These are phyloP conservation scores for Mycena rosella DNA, from an alignment of 768 basidiomycete species.

Conservation along the genomic window DNA sequence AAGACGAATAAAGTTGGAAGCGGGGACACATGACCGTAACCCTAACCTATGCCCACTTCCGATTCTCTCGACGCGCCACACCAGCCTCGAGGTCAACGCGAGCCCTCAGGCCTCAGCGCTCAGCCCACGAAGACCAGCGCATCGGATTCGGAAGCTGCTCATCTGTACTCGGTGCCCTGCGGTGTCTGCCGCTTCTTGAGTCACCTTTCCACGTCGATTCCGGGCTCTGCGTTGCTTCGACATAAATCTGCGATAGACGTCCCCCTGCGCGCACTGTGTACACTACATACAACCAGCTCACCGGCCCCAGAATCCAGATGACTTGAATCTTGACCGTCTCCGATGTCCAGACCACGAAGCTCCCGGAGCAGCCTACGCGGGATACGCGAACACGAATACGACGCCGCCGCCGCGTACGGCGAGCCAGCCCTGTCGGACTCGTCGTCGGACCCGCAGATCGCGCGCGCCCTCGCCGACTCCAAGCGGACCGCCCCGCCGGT, in stretches of 20 bases:
- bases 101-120: too few relatives aligned
- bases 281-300: not conserved
- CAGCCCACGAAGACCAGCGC: too few relatives aligned
- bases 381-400: slow-evolving; percentile 13
- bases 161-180: too few relatives aligned
- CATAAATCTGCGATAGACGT: too few relatives aligned
- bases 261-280: not conserved
- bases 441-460: slow-evolving; percentile 31
- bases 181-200: too few relatives aligned
- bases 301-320: not conserved
- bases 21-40: too few relatives aligned
- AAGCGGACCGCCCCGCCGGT: slow-evolving; percentile 10
- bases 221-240: not conserved
- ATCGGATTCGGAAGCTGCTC: too few relatives aligned
- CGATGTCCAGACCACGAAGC: slow-evolving; percentile 15
- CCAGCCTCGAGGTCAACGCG: too few relatives aligned
- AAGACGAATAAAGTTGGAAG: too few relatives aligned
- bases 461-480: slow-evolving; percentile 24
- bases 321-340: not conserved
- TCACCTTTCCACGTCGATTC: not conserved
- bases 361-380: not conserved
- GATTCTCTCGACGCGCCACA: too few relatives aligned
- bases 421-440: slow-evolving; percentile 32
- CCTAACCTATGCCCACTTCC: too few relatives aligned
- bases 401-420: slow-evolving; percentile 21